Percentiles rank a stretch among this genome's conserved stretches.
phyloP scores from a whole-genome alignment of 1,284 basidiomycete species.

The Malassezia caprae region DNA sequence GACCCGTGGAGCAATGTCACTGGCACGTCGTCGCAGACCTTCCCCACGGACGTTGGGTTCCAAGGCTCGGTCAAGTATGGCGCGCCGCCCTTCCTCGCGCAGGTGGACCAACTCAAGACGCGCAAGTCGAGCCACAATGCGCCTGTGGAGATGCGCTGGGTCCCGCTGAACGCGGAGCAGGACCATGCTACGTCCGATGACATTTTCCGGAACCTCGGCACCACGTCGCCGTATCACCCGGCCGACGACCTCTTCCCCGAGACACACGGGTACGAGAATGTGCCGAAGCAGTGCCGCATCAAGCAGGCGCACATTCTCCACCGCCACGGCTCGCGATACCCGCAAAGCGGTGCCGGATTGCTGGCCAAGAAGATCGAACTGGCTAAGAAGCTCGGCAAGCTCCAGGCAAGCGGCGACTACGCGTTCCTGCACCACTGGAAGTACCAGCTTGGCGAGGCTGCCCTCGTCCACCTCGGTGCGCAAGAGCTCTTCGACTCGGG shows the following conservation, averaged over 20 bases:
- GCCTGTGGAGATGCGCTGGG: slow-evolving; percentile 23
- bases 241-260: slow-evolving; percentile 11
- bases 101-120: slow-evolving; percentile 22
- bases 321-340: slow-evolving; percentile 41
- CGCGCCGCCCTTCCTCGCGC: slow-evolving; percentile 28
- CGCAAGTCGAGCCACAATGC: slow-evolving; percentile 3
- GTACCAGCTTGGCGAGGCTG: slow-evolving; percentile 56
- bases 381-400: slow-evolving; percentile 5
- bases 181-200: slow-evolving; percentile 19
- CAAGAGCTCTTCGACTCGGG: slow-evolving; percentile 55
- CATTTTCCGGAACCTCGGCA: slow-evolving; percentile 30
- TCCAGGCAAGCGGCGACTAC: slow-evolving; percentile 54
- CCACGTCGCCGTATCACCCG: slow-evolving; percentile 3
- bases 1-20: slow-evolving; percentile 6
- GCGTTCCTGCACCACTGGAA: slow-evolving; percentile 63
- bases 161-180: slow-evolving; percentile 17
- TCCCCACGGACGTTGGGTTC: slow-evolving; percentile 41
- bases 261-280: background rate
- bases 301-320: slow-evolving; percentile 39
- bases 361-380: background rate
- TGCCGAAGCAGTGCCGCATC: slow-evolving; percentile 22
- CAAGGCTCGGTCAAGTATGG: slow-evolving; percentile 22
- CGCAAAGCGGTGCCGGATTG: slow-evolving; percentile 7
- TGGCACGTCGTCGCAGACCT: slow-evolving; percentile 18
- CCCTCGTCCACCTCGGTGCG: slow-evolving; percentile 68